Evolutionary conservation across 1,139 yeast genomes (phyloP), one percentile per base, ranked within the genome.

Genomic region (Taphrina wiesneri): DNA sequence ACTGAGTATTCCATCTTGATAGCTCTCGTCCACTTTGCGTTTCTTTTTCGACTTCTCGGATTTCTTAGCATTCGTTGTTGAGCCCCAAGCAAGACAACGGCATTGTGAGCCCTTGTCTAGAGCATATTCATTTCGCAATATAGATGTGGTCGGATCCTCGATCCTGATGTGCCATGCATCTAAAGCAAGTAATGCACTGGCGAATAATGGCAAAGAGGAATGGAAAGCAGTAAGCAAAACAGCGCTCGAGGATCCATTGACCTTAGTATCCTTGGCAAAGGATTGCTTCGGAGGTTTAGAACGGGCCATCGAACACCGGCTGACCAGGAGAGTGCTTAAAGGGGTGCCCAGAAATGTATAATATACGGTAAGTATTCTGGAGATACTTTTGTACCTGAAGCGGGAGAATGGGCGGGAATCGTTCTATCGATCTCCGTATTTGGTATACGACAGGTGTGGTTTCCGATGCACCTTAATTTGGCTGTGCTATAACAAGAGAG

Each of bases 141-240:
- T 74, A 54, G 80, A 76, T 25, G 80, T 79, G 6, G 84, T 77
- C 6, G 88, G 81, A 71, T 83, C 86, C 2, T 89, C 88, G n/a
- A 67, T 41, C 70, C 86, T 82, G 57, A 91, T 78, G 71, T 86
- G 85, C 73, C 89, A 93, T 9, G 86, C 80, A 74, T 90, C 96
- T 69, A 91, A 80, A 2, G 91, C 87, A 49, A 86, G 83, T 28
- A 85, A 78, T 0, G 85, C 91, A 60, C 85, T 83, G 21, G 96
- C 95, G 71, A 86, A 81, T 72, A 81, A 81, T 56, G 82, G 79
- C 26, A 86, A 86, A 0, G 82, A 75, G 13, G 85, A 80, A 76
- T 86, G 88, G 74, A 84, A 86, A 30, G 73, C 71, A 13, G 77
- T 32, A 21, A 65, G 43, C 17, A 63, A 34, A 23, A 39, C 34